Evolutionary conservation across 108 stramenopile genomes (phyloP).

Genomic region (Cyclotella cryptica): DNA sequence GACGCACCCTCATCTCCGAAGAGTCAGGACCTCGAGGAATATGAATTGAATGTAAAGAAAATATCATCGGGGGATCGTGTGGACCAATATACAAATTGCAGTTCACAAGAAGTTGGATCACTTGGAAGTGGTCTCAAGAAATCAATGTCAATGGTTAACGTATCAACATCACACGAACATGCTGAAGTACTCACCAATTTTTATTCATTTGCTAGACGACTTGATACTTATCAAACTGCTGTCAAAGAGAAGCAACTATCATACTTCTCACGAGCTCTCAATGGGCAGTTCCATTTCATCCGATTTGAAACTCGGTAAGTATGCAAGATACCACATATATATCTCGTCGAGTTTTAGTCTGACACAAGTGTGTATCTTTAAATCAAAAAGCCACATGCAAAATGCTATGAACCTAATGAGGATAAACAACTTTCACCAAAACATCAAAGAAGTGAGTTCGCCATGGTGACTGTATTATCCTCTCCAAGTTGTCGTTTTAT

Average conservation of each 20-base stretch:
- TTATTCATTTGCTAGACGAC: constrained; percentile 80
- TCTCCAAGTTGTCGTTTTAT: constrained; percentile 17
- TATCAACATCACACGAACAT: constrained; percentile 63
- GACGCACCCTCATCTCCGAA: constrained; percentile 13
- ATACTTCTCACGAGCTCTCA: constrained; percentile 89
- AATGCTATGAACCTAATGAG: constrained; percentile 93
- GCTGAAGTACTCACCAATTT: constrained; percentile 81
- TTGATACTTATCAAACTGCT: constrained; percentile 74
- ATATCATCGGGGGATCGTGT: background rate
- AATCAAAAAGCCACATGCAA: constrained; percentile 65
- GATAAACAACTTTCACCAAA: constrained; percentile 78
- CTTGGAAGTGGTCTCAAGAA: constrained; percentile 49
- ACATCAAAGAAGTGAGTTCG: constrained; percentile 79
- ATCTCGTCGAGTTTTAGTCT: background rate
- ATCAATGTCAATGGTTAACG: constrained; percentile 74
- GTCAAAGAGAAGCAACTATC: constrained; percentile 90
- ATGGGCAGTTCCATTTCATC: constrained; percentile 96
- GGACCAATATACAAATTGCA: background rate
- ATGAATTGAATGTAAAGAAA: background rate
- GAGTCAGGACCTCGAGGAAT: background rate
- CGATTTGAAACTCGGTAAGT: constrained; percentile 90
- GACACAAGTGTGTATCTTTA: background rate
- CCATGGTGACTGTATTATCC: constrained; percentile 4
- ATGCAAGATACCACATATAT: background rate
- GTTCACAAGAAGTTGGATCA: constrained; percentile 5